Percentiles rank a stretch among this genome's conserved stretches.
Evolutionary conservation across 2,329 filamentous ascomycete genomes (phyloP).

Genomic region (Stenocarpella maydis): DNA sequence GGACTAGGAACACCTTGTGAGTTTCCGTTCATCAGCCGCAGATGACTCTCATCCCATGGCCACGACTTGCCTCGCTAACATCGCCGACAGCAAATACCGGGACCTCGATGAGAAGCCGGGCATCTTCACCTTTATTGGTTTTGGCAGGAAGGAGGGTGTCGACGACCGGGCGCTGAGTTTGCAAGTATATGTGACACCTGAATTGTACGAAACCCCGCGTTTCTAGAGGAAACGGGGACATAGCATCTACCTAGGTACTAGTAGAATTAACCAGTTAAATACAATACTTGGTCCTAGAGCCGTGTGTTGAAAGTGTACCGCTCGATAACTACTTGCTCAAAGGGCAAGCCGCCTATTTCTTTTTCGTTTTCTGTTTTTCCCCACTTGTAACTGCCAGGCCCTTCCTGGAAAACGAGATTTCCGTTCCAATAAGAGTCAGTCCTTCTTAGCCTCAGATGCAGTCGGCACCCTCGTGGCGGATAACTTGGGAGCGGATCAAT

Average conservation of each 20-base stretch:
- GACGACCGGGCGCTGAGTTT: conserved; percentile 13
- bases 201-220: conserved; percentile 25
- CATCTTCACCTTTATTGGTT: conserved; percentile 3
- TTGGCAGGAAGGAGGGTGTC: conserved; percentile 11
- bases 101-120: conserved; percentile 15
- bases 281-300: no score
- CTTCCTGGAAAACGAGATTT: no score
- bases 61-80: background rate
- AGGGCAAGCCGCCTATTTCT: no score
- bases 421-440: no score
- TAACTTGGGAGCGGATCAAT: no score
- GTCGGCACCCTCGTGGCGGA: no score
- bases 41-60: background rate
- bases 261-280: no score
- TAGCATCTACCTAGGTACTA: background rate
- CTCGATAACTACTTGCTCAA: no score
- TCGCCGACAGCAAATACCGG: background rate
- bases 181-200: conserved; percentile 18
- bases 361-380: no score
- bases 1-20: background rate
- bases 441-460: no score
- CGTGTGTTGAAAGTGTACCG: no score
- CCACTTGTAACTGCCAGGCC: no score
- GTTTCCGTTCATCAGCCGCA: background rate
- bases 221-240: background rate